These are phyloP conservation scores for Fomitopsis schrenkii DNA, from an alignment of 1,284 basidiomycete genomes.

Conservation along the genomic window DNA sequence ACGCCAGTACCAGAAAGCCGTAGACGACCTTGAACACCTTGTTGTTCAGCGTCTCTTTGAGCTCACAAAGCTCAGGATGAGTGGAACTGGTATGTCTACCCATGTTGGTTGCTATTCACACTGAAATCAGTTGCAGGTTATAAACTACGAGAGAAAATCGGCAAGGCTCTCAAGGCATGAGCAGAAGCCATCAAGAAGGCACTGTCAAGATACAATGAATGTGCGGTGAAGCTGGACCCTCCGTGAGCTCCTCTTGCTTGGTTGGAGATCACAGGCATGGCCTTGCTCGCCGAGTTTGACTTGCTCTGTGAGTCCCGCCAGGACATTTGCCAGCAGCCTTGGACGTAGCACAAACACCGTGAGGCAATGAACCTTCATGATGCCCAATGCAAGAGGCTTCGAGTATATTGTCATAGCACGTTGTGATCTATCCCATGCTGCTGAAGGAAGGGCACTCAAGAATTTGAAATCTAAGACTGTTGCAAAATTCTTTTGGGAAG, in stretches of 20 bases:
- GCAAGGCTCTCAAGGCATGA: conserved; percentile 1
- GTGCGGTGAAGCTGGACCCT: neutral
- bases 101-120: neutral
- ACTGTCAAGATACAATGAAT: conserved; percentile 2
- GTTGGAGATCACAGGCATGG: conserved; percentile 4
- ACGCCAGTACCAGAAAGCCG: conserved; percentile 13
- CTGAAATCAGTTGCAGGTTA: conserved; percentile 1
- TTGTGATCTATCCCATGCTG: conserved; percentile 16
- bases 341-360: conserved; percentile 2
- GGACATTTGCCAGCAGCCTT: conserved; percentile 4
- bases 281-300: conserved; percentile 8
- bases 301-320: conserved; percentile 5
- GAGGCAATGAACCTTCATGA: conserved; percentile 7
- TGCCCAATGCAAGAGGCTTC: conserved; percentile 1
- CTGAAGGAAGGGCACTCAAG: conserved; percentile 15
- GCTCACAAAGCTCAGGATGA: conserved; percentile 18
- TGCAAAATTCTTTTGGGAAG: conserved; percentile 21
- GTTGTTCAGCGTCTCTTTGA: conserved; percentile 23
- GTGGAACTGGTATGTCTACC: conserved; percentile 14
- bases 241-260: neutral
- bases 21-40: conserved; percentile 20
- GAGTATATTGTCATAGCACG: neutral
- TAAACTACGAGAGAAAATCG: conserved; percentile 11
- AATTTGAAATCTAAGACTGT: conserved; percentile 6
- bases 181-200: conserved; percentile 7